phyloP scores from a whole-genome alignment of 2,329 filamentous ascomycete species.

The Bretziella fagacearum region DNA sequence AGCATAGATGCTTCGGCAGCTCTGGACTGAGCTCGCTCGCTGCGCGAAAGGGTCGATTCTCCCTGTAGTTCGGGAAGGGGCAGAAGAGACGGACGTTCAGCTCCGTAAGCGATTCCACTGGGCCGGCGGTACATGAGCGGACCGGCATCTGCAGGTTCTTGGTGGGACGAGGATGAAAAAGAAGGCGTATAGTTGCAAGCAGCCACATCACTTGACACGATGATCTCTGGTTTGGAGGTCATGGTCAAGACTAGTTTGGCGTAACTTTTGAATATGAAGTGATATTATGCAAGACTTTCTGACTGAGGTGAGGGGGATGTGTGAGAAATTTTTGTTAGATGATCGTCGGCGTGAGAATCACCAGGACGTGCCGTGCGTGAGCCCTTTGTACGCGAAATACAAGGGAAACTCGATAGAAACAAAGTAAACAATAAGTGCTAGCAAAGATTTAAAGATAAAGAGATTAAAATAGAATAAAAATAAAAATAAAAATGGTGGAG shows the following conservation, averaged over 20 bases:
- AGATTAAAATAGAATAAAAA: no score
- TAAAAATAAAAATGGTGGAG: no score
- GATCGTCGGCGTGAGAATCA: no score
- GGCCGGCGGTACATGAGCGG: conserved; percentile 54
- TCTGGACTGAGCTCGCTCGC: conserved; percentile 39
- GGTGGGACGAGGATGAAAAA: conserved; percentile 19
- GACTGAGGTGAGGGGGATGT: no score
- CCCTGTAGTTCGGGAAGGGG: conserved; percentile 37
- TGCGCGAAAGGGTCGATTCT: conserved; percentile 27
- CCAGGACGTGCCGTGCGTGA: no score
- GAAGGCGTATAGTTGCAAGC: conserved; percentile 16
- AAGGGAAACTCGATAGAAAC: no score
- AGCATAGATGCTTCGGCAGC: conserved; percentile 44
- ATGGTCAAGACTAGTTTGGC: background rate
- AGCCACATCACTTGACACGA: conserved; percentile 27
- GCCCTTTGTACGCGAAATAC: no score
- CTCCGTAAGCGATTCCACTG: conserved; percentile 57
- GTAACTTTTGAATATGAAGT: no score
- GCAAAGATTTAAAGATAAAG: no score
- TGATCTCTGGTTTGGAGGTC: conserved; percentile 17
- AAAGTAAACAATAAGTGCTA: no score
- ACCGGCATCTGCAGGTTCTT: conserved; percentile 22
- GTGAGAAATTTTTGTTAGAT: no score
- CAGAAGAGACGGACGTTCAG: conserved; percentile 41
- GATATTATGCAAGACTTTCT: no score